Conservation (phyloP, 2,329 filamentous ascomycete genomes). For the Fusarium haematococcum region DNA sequence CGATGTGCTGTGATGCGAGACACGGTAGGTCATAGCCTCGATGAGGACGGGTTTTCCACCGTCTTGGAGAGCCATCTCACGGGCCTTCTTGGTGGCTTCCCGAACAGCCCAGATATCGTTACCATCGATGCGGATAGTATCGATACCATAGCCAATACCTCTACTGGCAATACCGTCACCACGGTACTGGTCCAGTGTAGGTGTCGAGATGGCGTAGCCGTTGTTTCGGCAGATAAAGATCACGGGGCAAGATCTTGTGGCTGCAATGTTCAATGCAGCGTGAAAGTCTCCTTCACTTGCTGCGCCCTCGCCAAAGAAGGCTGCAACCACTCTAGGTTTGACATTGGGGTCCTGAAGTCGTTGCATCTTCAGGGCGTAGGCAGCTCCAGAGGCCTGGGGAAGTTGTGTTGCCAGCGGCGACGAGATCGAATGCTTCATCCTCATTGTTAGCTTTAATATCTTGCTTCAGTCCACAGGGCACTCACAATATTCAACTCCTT, state of each 20-base stretch:
- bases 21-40: constrained; percentile 98
- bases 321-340: constrained; percentile 77
- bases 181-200: constrained; percentile 89
- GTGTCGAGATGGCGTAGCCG: constrained; percentile 90
- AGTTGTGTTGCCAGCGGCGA: constrained; percentile 90
- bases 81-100: constrained; percentile 81
- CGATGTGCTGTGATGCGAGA: constrained; percentile 95
- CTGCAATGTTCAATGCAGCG: constrained; percentile 89
- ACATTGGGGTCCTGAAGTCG: constrained; percentile 76
- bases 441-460: constrained; percentile 10
- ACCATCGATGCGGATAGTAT: constrained; percentile 92
- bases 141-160: constrained; percentile 92
- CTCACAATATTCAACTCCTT: constrained; percentile 83
- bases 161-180: constrained; percentile 91
- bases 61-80: constrained; percentile 80
- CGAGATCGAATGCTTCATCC: constrained; percentile 78
- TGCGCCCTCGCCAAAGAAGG: constrained; percentile 92
- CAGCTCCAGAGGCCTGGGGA: constrained; percentile 87
- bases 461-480: constrained; percentile 21
- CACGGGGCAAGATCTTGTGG: constrained; percentile 86
- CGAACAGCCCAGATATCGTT: constrained; percentile 93
- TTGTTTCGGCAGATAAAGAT: constrained; percentile 95
- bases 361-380: constrained; percentile 88
- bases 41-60: constrained; percentile 88
- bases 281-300: constrained; percentile 94